Conservation (phyloP, 495 filamentous ascomycete species). For the Podospora pseudocomata region DNA sequence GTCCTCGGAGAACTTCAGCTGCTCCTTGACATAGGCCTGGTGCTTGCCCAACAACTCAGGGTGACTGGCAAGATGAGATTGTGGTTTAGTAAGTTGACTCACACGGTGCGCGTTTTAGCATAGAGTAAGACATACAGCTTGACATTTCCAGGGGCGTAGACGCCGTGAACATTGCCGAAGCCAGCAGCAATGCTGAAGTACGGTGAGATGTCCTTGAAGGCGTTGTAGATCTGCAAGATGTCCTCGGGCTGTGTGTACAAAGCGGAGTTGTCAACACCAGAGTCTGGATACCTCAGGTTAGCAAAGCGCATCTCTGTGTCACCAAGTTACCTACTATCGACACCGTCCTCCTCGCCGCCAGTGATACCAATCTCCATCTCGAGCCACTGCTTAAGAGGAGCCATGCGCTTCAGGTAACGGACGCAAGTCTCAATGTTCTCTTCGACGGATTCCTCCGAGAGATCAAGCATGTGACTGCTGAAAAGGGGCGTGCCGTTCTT, state of each 20-base stretch:
- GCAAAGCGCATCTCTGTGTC: neutral
- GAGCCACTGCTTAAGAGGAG: conserved; percentile 96
- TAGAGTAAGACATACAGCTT: conserved; percentile 47
- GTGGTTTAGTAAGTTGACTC: too few relatives aligned
- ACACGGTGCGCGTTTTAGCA: too few relatives aligned
- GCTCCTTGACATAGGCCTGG: conserved; percentile 81
- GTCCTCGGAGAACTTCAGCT: conserved; percentile 57
- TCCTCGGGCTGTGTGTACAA: conserved; percentile 98
- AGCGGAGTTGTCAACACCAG: conserved; percentile 80
- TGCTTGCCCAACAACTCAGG: conserved; percentile 93
- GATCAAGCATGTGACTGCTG: conserved; percentile 95
- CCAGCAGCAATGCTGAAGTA: conserved; percentile 98
- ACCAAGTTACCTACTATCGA: neutral
- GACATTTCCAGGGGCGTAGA: conserved; percentile 98
- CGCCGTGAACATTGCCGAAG: conserved; percentile 94
- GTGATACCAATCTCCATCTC: conserved; percentile 74
- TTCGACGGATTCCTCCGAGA: conserved; percentile 80
- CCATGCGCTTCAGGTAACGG: conserved; percentile 83
- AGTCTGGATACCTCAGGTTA: neutral
- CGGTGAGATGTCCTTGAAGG: conserved; percentile 73
- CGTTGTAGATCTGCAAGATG: conserved; percentile 78
- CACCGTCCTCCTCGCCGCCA: conserved; percentile 87
- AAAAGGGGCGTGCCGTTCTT: conserved; percentile 87
- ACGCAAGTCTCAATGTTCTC: conserved; percentile 89
- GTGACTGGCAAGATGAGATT: conserved; percentile 39